These are phyloP conservation scores for Durotheca rogersii DNA, from an alignment of 495 filamentous ascomycete species.

Conservation along the genomic window DNA sequence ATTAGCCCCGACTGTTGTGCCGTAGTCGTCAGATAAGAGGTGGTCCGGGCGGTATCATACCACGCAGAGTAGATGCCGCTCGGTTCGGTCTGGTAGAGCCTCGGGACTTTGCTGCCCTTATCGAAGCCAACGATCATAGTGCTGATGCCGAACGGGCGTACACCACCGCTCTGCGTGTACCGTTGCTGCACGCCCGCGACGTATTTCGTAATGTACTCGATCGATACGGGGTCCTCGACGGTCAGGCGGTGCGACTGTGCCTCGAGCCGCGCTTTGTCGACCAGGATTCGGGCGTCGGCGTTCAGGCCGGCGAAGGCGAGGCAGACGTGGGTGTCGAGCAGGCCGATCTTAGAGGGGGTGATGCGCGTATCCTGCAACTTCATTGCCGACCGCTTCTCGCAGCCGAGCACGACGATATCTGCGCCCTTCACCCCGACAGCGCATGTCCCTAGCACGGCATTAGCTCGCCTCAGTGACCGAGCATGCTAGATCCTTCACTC, in stretches of 20 bases:
- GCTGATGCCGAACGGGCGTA: conserved; percentile 95
- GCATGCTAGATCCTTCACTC: neutral
- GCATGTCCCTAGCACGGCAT: conserved; percentile 73
- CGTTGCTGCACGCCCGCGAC: conserved; percentile 95
- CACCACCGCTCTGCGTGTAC: conserved; percentile 97
- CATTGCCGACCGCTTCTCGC: conserved; percentile 98
- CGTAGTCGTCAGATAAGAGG: neutral
- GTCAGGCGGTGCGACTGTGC: conserved; percentile 96
- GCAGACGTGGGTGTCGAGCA: conserved; percentile 91
- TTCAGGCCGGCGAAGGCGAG: conserved; percentile 97
- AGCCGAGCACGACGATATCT: conserved; percentile 92
- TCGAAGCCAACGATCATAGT: conserved; percentile 97
- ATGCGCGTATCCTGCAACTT: conserved; percentile 99
- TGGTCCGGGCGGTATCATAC: conserved; percentile 50
- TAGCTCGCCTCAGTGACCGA: conserved; percentile 3
- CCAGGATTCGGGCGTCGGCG: conserved; percentile 93
- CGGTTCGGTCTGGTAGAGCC: conserved; percentile 96
- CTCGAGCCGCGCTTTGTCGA: conserved; percentile 95
- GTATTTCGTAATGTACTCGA: conserved; percentile 99
- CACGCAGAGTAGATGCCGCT: conserved; percentile 98
- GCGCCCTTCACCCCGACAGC: conserved; percentile 96
- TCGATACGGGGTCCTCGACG: conserved; percentile 95
- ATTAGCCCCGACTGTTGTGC: conserved; percentile 5
- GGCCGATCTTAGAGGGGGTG: conserved; percentile 95
- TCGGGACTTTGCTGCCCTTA: conserved; percentile 78